Evolutionary conservation across 805 yeast genomes (phyloP).

Genomic region (Kregervanrija delftensis): DNA sequence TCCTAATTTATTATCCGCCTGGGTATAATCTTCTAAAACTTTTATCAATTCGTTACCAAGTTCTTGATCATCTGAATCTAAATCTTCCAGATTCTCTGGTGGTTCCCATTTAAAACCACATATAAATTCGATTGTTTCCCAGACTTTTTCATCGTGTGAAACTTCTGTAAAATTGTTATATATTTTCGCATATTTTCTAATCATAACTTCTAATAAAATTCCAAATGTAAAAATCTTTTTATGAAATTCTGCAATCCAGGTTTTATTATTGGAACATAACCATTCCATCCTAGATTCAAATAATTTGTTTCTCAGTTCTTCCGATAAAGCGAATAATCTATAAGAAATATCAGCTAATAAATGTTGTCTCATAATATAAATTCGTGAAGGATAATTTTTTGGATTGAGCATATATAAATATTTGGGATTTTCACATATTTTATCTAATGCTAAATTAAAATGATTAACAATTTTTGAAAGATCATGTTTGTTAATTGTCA

Average conservation of each 20-base stretch:
- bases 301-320: neutral
- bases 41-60: neutral
- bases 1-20: neutral
- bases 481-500: no score
- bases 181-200: constrained; percentile 1
- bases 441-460: constrained; percentile 8
- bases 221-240: constrained; percentile 7
- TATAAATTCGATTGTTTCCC: no score
- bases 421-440: constrained; percentile 6
- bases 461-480: no score
- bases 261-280: constrained; percentile 3
- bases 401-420: constrained; percentile 8
- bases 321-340: constrained; percentile 3
- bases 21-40: neutral
- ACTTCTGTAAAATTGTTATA: no score
- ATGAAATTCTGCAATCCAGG: constrained; percentile 9
- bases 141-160: no score
- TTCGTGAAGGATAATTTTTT: constrained; percentile 7
- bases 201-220: constrained; percentile 10
- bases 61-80: neutral
- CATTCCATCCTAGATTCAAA: constrained; percentile 2
- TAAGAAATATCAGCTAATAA: constrained; percentile 5
- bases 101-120: no score
- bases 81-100: no score
- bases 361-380: constrained; percentile 7